Percentiles rank a stretch among this genome's conserved stretches.
phyloP scores from a whole-genome alignment of 306 rosid species.

The Albizia julibrissin region DNA sequence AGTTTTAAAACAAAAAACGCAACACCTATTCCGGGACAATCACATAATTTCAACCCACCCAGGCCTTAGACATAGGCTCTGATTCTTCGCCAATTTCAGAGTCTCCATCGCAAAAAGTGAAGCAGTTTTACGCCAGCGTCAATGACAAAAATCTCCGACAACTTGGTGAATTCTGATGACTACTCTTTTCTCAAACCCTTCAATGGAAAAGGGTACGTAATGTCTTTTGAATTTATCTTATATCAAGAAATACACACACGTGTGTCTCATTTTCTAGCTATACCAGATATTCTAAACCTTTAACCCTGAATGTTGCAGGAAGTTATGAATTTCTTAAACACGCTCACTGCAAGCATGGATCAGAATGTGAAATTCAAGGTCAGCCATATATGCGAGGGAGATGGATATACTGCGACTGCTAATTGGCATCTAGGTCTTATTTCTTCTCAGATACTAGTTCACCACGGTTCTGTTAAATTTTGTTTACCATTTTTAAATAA shows the following conservation, averaged over 20 bases:
- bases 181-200: slow-evolving; percentile 57
- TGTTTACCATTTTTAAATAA: background rate
- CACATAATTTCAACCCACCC: too few species aligned
- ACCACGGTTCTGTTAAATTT: background rate
- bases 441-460: too few species aligned
- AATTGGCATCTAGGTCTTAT: slow-evolving; percentile 77
- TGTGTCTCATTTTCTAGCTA: background rate
- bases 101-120: slow-evolving; percentile 50
- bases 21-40: slow-evolving; percentile 12
- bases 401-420: slow-evolving; percentile 55
- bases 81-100: slow-evolving; percentile 8
- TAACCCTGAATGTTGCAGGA: slow-evolving; percentile 49
- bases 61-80: too few species aligned
- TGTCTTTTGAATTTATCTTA: background rate
- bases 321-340: slow-evolving; percentile 55
- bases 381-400: slow-evolving; percentile 52
- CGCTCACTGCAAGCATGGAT: slow-evolving; percentile 68
- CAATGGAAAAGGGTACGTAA: slow-evolving; percentile 63
- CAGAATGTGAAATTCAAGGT: slow-evolving; percentile 64
- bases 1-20: slow-evolving; percentile 25
- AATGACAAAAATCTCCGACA: slow-evolving; percentile 55
- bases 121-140: slow-evolving; percentile 59
- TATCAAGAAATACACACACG: background rate
- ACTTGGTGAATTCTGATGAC: slow-evolving; percentile 54
- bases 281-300: background rate